Evolutionary conservation across 2,329 filamentous ascomycete genomes (phyloP), one percentile per base, ranked within the genome.

Genomic region (Kalmusia sp.): DNA sequence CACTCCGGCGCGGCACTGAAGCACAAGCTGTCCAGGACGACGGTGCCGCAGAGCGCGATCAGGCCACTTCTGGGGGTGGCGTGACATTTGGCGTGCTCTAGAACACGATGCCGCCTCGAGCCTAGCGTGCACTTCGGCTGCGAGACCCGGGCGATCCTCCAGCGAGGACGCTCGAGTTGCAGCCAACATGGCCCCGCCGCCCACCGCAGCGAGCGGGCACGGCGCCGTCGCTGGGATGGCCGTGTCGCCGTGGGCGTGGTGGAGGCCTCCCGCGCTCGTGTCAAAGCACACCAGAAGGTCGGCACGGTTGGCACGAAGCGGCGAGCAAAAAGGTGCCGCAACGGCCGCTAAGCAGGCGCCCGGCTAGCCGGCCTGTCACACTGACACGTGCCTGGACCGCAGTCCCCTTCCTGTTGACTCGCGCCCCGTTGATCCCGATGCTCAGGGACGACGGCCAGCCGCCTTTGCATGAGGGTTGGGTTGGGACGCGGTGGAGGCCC

Each of bases 11-110:
- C 55, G 56, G 56, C 49, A 55, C 21, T 55, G 55, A 53, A 54
- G 54, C 51, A 54, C 51, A 38, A 37, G 37, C 44, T 49, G 56
- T 47, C 52, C 17, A 24, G 4, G 9, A 30, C 28, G 34, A 43
- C 49, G 41, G 49, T 49, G 35, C 49, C 48, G 51, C 51, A 38
- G 52, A 15, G 43, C 28, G 35, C 52, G 48, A 69, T 72, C 69
- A 72, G 63, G 62, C 69, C 69, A 72, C 67, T 57, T 48, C 51
- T n/a, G n/a, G n/a, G 34, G 52, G 67, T 72, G 69, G 69, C 67
- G 68, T 72, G 69, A 72, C 54, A 64, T 68, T 63, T 60, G 30
- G 53, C 35, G 38, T 25, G 51, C 15, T 50, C 57, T 59, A 5
- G 30, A 25, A 12, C 47, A 19, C 49, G 24, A 37, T 27, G 21